Base-by-base conservation (phyloP, 2,329 filamentous ascomycete species). In the Nemania sp. region DNA sequence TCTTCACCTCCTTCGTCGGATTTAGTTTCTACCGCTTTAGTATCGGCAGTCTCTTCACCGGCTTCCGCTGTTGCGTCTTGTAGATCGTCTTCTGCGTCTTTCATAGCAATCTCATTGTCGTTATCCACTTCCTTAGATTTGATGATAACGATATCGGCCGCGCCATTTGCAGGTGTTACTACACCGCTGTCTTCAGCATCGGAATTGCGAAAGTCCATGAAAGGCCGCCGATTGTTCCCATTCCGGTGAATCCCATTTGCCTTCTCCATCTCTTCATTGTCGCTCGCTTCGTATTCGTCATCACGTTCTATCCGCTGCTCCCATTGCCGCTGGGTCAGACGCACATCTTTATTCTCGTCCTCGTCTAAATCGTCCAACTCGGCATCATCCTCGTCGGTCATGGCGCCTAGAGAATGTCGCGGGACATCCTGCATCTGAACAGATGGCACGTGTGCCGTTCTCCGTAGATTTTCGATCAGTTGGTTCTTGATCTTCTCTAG, bases 391-490 rank as follows among this genome's bases (percentile, higher is more conserved):
- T 88, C 84, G 45, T 87, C 84, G 0, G 83, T 81, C 73, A 85
- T 83, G 24, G 82, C 81, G 26, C 78, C 80, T 28, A 87, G 75
- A 1, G 82, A 81, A 49, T 82, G 80, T 15, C 84, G 80, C 3
- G 84, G 84, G 5, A 86, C 79, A 61, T 95, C 89, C 59, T 90
- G 88, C 83, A 96, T 89, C 72, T 97, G 91, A 17, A 97, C 91
- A 17, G 91, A 96, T 1, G 94, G 94, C 0, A 87, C 90, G 28
- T 89, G 88, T 36, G 90, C 84, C 23, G 96, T 88, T 70, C 93
- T 93, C 57, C 90, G 82, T 47, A 99, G 75, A 69, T 97, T 95
- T 65, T 96, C 90, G 49, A 91, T 83, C 24, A 96, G 86, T 28
- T 89, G 84, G 58, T 88, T 83, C 56, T 92, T 89, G 65, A 97